A percentile compares a stretch with the other conserved stretches of the same genome.
Evolutionary conservation across 192 early-diverging fungal genomes (phyloP).

Genomic region (Endogone sp.): DNA sequence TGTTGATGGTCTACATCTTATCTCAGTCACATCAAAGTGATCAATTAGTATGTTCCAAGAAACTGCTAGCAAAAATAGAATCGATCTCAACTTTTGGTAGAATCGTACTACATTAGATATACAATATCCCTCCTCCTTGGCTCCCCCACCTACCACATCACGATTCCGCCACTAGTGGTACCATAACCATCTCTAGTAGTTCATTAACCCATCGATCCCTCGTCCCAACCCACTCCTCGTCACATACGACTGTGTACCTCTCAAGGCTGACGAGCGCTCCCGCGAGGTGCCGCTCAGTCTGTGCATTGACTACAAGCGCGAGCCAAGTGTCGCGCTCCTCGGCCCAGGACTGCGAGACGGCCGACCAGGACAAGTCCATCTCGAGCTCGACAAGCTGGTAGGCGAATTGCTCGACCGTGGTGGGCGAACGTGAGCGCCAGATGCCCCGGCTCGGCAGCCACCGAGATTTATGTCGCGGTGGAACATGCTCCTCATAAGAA

Average conservation of each 20-base stretch:
- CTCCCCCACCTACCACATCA: not conserved
- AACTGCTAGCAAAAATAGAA: too few relatives aligned
- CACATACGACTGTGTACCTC: constrained; percentile 23
- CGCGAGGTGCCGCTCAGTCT: constrained; percentile 26
- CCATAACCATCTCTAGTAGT: constrained; percentile 26
- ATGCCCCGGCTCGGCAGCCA: constrained; percentile 19
- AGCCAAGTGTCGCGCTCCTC: constrained; percentile 33
- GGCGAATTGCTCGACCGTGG: constrained; percentile 28
- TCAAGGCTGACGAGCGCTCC: constrained; percentile 30
- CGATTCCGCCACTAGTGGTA: not conserved
- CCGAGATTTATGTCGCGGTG: constrained; percentile 28
- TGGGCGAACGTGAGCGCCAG: constrained; percentile 17
- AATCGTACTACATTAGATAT: too few relatives aligned
- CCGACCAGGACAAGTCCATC: constrained; percentile 29
- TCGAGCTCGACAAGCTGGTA: constrained; percentile 30
- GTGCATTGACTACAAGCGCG: constrained; percentile 21
- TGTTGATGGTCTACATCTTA: not conserved
- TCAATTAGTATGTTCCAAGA: not conserved
- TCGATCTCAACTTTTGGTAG: too few relatives aligned
- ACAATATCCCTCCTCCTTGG: not conserved
- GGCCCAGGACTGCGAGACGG: constrained; percentile 27
- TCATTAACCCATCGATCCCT: constrained; percentile 24
- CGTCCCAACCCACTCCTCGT: constrained; percentile 17
- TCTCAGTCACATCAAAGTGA: not conserved
- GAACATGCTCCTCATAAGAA: constrained; percentile 23